A percentile compares a stretch with the other conserved stretches of the same genome.
phyloP scores from a whole-genome alignment of 176 grass and related monocot species.

The Cenchrus fungigraminus region DNA sequence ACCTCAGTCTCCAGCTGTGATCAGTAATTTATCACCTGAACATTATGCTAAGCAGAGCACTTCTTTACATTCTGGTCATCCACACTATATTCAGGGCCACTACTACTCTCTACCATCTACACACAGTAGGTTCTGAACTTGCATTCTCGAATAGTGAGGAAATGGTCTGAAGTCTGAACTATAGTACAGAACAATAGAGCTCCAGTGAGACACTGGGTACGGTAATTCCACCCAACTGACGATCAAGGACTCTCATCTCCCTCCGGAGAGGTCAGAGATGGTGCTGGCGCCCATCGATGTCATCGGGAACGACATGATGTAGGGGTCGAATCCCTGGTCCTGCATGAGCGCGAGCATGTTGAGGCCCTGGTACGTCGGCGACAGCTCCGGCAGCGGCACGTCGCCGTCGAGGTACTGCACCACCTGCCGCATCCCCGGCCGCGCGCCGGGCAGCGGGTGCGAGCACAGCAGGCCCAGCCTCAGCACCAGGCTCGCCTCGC shows the following conservation, averaged over 20 bases:
- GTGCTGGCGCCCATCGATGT: constrained; percentile 36
- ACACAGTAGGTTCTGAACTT: neutral
- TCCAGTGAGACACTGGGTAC: neutral
- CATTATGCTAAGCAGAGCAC: neutral
- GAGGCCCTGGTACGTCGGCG: constrained; percentile 53
- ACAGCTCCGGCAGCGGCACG: constrained; percentile 56
- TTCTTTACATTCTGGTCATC: constrained; percentile 24
- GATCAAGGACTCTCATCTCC: constrained; percentile 32
- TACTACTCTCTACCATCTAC: neutral
- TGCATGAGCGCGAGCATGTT: constrained; percentile 59
- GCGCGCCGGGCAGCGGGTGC: constrained; percentile 45
- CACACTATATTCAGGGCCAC: neutral
- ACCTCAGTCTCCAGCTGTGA: neutral
- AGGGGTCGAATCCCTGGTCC: constrained; percentile 61
- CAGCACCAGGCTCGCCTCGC: constrained; percentile 54
- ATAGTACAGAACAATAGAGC: neutral
- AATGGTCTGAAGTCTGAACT: neutral
- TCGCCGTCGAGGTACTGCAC: constrained; percentile 58
- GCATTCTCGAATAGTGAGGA: neutral
- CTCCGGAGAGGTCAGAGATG: constrained; percentile 58
- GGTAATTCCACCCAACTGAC: neutral
- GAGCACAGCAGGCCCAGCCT: constrained; percentile 58
- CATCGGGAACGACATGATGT: constrained; percentile 52
- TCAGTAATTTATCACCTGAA: neutral
- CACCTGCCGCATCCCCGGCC: constrained; percentile 49